These are phyloP conservation scores for Xerocomus minutiporus DNA, from an alignment of 1,284 basidiomycete species.

Conservation along the genomic window DNA sequence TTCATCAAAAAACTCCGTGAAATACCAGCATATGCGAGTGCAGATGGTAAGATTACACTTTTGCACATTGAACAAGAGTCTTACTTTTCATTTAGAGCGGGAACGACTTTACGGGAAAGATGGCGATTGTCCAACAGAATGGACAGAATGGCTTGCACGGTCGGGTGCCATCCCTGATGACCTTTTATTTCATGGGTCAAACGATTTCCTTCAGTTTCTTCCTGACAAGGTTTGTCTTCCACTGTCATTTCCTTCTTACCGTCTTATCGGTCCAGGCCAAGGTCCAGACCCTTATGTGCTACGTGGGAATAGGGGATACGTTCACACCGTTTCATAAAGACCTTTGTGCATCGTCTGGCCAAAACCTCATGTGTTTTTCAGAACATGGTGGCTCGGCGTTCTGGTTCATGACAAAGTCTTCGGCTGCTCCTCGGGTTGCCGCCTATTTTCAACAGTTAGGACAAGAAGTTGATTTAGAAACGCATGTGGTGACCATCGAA, in stretches of 20 bases:
- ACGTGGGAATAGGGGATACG: constrained; percentile 70
- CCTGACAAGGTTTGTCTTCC: constrained; percentile 39
- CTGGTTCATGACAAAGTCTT: constrained; percentile 75
- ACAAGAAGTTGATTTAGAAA: constrained; percentile 69
- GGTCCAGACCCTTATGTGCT: constrained; percentile 76
- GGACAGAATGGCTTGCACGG: constrained; percentile 55
- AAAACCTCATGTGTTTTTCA: constrained; percentile 76
- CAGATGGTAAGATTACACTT: constrained; percentile 34
- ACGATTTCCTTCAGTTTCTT: constrained; percentile 55
- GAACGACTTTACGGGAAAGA: constrained; percentile 72
- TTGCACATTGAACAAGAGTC: neutral
- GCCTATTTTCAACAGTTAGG: constrained; percentile 56
- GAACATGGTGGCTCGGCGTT: constrained; percentile 65
- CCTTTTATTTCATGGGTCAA: constrained; percentile 45
- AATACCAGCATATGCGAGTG: constrained; percentile 31
- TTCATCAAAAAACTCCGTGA: constrained; percentile 43
- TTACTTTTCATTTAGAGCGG: constrained; percentile 39
- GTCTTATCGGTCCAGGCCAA: constrained; percentile 37
- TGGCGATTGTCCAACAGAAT: constrained; percentile 56
- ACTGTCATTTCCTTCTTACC: constrained; percentile 1
- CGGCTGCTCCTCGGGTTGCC: constrained; percentile 46
- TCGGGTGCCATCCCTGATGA: constrained; percentile 44
- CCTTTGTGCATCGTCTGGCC: constrained; percentile 72
- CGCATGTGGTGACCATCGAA: constrained; percentile 54
- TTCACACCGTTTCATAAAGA: constrained; percentile 79